Conservation (phyloP, 495 filamentous ascomycete species). For the Polyplosphaeria fusca region DNA sequence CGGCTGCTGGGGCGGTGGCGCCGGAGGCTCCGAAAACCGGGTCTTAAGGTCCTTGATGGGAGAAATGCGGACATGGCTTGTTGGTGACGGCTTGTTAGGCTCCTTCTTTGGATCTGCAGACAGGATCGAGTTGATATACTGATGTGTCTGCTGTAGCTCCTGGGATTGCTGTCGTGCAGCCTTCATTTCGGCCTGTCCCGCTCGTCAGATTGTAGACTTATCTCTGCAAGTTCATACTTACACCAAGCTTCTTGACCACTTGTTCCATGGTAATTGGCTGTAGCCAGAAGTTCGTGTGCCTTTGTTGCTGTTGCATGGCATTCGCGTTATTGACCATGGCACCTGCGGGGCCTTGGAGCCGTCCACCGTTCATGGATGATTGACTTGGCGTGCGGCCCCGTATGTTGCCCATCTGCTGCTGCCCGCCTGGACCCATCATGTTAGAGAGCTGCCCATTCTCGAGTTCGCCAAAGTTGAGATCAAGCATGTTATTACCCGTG, state of each 20-base stretch:
- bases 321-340: constrained; percentile 53
- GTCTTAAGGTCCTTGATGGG: constrained; percentile 56
- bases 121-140: constrained; percentile 73
- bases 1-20: constrained; percentile 87
- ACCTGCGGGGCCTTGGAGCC: constrained; percentile 18
- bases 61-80: constrained; percentile 30
- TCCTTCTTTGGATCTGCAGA: constrained; percentile 71
- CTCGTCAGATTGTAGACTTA: too few relatives aligned
- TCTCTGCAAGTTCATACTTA: constrained; percentile 51
- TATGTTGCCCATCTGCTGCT: constrained; percentile 55
- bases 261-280: constrained; percentile 89
- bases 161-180: constrained; percentile 80
- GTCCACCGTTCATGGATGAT: constrained; percentile 51
- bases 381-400: constrained; percentile 72
- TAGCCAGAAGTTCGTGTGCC: constrained; percentile 76
- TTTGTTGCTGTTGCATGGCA: constrained; percentile 59
- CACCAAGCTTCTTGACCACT: constrained; percentile 88
- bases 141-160: constrained; percentile 75
- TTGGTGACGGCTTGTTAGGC: constrained; percentile 28
- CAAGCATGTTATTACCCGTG: constrained; percentile 63
- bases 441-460: constrained; percentile 66
- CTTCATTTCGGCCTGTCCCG: constrained; percentile 73
- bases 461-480: constrained; percentile 86
- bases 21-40: constrained; percentile 83
- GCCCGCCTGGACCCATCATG: constrained; percentile 61